phyloP scores from a whole-genome alignment of 2,329 filamentous ascomycete species.

The Colletotrichum musicola region DNA sequence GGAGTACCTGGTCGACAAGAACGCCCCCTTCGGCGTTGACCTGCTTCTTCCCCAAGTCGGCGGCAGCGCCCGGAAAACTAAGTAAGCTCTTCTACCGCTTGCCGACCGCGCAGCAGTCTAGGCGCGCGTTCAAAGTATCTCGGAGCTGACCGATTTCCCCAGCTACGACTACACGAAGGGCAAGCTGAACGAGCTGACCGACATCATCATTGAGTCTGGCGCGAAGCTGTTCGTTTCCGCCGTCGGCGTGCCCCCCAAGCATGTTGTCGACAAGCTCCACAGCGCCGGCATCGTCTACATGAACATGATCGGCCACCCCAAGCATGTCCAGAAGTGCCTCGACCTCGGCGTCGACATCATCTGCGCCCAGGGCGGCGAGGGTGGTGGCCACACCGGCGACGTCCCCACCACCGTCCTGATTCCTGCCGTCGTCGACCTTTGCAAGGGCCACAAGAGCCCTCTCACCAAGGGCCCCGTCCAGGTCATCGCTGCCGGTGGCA shows the following conservation, averaged over 20 bases:
- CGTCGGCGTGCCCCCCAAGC: constrained; percentile 91
- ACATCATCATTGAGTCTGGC: constrained; percentile 92
- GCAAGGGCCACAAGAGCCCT: constrained; percentile 84
- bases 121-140: neutral
- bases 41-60: constrained; percentile 94
- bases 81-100: constrained; percentile 60
- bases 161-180: constrained; percentile 99
- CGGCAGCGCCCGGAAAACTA: constrained; percentile 94
- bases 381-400: constrained; percentile 95
- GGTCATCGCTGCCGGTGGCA: constrained; percentile 92
- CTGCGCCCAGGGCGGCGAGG: constrained; percentile 98
- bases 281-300: constrained; percentile 91
- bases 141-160: constrained; percentile 20
- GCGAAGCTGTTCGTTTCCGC: constrained; percentile 96
- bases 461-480: constrained; percentile 90
- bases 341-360: constrained; percentile 95
- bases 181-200: constrained; percentile 90
- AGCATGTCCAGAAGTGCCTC: constrained; percentile 97
- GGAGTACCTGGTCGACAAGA: constrained; percentile 88
- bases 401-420: constrained; percentile 94
- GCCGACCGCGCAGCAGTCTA: neutral
- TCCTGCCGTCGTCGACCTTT: constrained; percentile 87
- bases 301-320: constrained; percentile 99
- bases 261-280: constrained; percentile 92
- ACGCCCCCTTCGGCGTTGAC: constrained; percentile 94